phyloP scores from a whole-genome alignment of 2,329 filamentous ascomycete species.

The Fulvia fulva region DNA sequence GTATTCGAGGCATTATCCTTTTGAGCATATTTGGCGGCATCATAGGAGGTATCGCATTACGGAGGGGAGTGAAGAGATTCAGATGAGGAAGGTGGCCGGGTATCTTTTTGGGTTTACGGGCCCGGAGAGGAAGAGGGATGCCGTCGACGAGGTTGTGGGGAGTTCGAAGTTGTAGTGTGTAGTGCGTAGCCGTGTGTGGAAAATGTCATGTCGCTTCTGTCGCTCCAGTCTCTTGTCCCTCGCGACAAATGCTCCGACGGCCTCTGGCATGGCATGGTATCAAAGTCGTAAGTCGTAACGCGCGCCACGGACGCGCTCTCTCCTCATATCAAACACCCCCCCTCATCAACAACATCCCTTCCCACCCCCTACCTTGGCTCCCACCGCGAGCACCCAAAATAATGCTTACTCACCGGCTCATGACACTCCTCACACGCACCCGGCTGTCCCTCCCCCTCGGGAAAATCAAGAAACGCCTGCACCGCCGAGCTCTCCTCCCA shows the following conservation, averaged over 20 bases:
- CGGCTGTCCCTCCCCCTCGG: not conserved
- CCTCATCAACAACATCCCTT: not conserved
- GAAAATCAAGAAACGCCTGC: not conserved
- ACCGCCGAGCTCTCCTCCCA: not conserved
- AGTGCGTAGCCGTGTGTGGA: no score
- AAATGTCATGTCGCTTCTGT: not conserved
- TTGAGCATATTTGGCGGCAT: constrained; percentile 64
- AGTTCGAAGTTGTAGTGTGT: not conserved
- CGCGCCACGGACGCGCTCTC: not conserved
- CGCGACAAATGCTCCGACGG: not conserved
- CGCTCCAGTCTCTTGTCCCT: not conserved
- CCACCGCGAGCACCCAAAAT: not conserved
- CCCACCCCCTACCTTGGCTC: not conserved
- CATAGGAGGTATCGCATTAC: constrained; percentile 61
- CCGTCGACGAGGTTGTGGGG: constrained; percentile 8
- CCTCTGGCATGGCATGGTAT: not conserved
- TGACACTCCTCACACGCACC: not conserved
- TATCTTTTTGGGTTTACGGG: constrained; percentile 55
- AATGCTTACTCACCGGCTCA: not conserved
- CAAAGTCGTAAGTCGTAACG: not conserved
- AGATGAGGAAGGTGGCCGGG: constrained; percentile 62
- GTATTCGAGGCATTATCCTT: constrained; percentile 56
- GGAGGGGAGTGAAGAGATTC: constrained; percentile 62
- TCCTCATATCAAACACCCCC: no score
- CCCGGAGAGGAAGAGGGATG: constrained; percentile 28